These are phyloP conservation scores for Triticum turgidum DNA, from an alignment of 176 grass and related monocot species.

Conservation along the genomic window DNA sequence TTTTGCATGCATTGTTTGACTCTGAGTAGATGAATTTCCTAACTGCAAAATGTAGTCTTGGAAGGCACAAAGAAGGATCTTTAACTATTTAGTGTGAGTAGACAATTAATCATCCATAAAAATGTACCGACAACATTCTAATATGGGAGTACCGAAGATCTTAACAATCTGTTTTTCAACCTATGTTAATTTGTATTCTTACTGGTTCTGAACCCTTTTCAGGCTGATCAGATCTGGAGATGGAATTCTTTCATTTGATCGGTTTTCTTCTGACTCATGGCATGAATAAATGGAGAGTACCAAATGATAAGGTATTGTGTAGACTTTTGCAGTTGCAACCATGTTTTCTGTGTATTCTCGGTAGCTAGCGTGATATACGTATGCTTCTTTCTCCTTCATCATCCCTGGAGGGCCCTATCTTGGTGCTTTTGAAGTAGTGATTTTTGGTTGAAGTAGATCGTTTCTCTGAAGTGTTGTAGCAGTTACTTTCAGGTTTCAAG, in stretches of 20 bases:
- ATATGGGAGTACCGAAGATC: background rate
- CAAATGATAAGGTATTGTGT: constrained; percentile 70
- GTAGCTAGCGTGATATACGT: background rate
- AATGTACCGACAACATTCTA: background rate
- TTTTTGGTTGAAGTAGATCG: background rate
- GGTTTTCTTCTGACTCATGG: constrained; percentile 92
- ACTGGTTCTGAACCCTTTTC: constrained; percentile 40
- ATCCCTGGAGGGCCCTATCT: background rate
- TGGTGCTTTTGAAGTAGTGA: background rate
- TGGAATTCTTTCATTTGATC: constrained; percentile 96
- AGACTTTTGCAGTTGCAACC: background rate
- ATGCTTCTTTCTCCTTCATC: background rate
- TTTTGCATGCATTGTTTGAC: background rate
- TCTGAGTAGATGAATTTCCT: background rate
- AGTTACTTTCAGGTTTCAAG: background rate
- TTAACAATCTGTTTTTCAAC: background rate
- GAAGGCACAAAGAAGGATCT: background rate
- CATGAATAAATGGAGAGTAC: constrained; percentile 86
- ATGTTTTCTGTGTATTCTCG: background rate
- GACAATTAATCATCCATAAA: background rate
- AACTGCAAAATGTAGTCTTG: background rate
- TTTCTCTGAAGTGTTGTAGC: constrained; percentile 2
- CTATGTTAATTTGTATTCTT: constrained; percentile 13
- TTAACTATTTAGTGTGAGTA: background rate
- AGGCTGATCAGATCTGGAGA: constrained; percentile 90